Evolutionary conservation across 768 basidiomycete species (phyloP).

Genomic region (Lactifluus echinatus): DNA sequence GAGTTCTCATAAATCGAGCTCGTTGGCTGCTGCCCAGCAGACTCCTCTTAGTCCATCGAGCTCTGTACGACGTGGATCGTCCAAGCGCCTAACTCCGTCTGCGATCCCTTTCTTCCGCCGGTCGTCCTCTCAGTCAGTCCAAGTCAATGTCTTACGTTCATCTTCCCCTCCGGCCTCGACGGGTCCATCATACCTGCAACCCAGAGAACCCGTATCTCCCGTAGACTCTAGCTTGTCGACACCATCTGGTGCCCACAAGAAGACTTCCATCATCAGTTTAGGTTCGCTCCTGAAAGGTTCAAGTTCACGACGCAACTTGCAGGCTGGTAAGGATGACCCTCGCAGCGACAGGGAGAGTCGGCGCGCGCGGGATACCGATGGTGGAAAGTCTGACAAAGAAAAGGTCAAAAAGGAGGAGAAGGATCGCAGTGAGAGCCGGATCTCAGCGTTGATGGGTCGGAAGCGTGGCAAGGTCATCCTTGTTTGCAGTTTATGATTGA

Average conservation of each 20-base stretch:
- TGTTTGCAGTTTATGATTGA: constrained; percentile 21
- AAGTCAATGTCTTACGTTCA: constrained; percentile 34
- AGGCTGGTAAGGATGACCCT: constrained; percentile 41
- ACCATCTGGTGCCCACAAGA: constrained; percentile 56
- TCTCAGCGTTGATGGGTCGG: constrained; percentile 79
- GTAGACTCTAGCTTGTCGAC: constrained; percentile 47
- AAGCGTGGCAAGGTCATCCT: constrained; percentile 77
- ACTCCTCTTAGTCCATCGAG: constrained; percentile 66
- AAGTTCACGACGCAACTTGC: constrained; percentile 71
- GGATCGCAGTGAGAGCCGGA: constrained; percentile 83
- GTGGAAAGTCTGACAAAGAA: constrained; percentile 43
- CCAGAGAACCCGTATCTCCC: constrained; percentile 39
- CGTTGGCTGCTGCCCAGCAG: constrained; percentile 43
- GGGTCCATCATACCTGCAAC: constrained; percentile 33
- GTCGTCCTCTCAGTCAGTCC: constrained; percentile 83
- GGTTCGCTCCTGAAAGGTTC: constrained; percentile 81
- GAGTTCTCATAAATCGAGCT: constrained; percentile 59
- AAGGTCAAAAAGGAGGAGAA: constrained; percentile 67
- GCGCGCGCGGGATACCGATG: constrained; percentile 41
- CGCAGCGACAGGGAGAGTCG: constrained; percentile 47
- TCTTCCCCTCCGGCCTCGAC: constrained; percentile 41
- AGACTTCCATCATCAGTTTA: constrained; percentile 74
- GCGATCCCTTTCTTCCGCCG: constrained; percentile 93
- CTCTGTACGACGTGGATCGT: constrained; percentile 58
- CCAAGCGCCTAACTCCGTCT: constrained; percentile 81